phyloP scores from a whole-genome alignment of 768 basidiomycete species.

The Tylopilus balloui region DNA sequence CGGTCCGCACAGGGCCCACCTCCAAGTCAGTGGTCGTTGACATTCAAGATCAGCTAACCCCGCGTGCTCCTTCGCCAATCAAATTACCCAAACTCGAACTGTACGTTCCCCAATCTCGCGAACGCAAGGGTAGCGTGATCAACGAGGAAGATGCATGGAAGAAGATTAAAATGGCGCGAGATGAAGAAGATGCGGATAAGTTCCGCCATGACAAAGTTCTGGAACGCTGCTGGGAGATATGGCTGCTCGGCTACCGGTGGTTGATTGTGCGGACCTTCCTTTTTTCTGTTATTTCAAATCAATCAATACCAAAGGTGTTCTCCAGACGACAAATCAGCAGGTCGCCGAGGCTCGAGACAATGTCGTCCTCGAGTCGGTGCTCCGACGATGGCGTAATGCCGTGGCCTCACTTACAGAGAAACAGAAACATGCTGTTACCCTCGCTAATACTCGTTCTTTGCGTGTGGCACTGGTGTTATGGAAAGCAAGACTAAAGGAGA shows the following conservation, averaged over 20 bases:
- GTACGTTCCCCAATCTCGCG: slow-evolving; percentile 26
- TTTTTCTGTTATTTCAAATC: slow-evolving; percentile 13
- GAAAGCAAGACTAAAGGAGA: slow-evolving; percentile 51
- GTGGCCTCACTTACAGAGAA: slow-evolving; percentile 35
- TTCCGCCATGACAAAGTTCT: slow-evolving; percentile 61
- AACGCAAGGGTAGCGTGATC: slow-evolving; percentile 46
- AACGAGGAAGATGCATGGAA: slow-evolving; percentile 78
- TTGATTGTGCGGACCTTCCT: slow-evolving; percentile 51
- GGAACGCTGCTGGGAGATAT: slow-evolving; percentile 71
- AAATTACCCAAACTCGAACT: slow-evolving; percentile 26
- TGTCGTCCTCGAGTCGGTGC: slow-evolving; percentile 51
- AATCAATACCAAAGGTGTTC: slow-evolving; percentile 7
- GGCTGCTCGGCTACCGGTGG: slow-evolving; percentile 70
- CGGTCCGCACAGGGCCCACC: slow-evolving; percentile 29
- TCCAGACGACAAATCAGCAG: slow-evolving; percentile 67
- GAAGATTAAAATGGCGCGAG: slow-evolving; percentile 63
- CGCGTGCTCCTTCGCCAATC: slow-evolving; percentile 28
- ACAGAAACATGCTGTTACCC: slow-evolving; percentile 38
- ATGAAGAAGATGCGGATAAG: slow-evolving; percentile 66
- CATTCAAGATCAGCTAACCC: slow-evolving; percentile 9
- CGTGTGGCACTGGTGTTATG: slow-evolving; percentile 45
- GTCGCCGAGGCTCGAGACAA: slow-evolving; percentile 65
- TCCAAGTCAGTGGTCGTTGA: slow-evolving; percentile 11
- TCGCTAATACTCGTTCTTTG: slow-evolving; percentile 44
- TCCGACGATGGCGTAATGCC: slow-evolving; percentile 59